Base-by-base conservation (phyloP, 1,139 yeast genomes). In the Meyerozyma athensensis region DNA sequence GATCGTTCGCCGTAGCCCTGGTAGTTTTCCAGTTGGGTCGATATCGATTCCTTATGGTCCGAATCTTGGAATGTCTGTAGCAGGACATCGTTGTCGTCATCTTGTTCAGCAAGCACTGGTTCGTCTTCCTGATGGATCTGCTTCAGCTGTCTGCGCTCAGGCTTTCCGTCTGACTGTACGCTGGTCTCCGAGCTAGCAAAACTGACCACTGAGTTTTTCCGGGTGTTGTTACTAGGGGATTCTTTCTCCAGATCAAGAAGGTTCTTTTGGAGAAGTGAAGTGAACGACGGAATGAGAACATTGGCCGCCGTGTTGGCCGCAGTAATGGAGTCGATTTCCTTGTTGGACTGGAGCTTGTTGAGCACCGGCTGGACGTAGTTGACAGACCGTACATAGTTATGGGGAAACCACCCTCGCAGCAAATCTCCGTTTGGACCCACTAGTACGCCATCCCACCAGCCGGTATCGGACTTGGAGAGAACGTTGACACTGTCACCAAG, bases 401-500 rank as follows among this genome's bases (percentile, higher is more conserved):
- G 70, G n/a, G 90, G 89, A 57, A 83, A 80, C 92, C 92, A 83
- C 43, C 92, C 92, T 49, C 90, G 64, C 12, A 63, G 57, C 8
- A 72, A 58, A 12, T 65, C 74, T 33, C 75, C 75, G 19, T 50
- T 54, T 5, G 61, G 56, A 35, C 58, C 63, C 9, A 74, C 52
- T 2, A 69, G 53, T 8, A 81, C 70, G 4, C 90, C 90, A 53
- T 83, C 92, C 86, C 89, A 81, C 94, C 94, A 84, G 2, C 84
- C 83, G 2, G 73, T 54, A 21, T 72, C 74, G 7, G 75, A 63
- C 43, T 78, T 79, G 10, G 71, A 54, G 10, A 77, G 54, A 17
- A 77, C 80, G 43, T 74, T 65, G 1, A 77, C 50, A 2, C 78
- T 65, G 42, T 75, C 81, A 17, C 79, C 81, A 5, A 72, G 56